Evolutionary conservation across 306 rosid genomes (phyloP), one percentile per base, ranked within the genome.

Genomic region (Fragaria nilgerrensis): DNA sequence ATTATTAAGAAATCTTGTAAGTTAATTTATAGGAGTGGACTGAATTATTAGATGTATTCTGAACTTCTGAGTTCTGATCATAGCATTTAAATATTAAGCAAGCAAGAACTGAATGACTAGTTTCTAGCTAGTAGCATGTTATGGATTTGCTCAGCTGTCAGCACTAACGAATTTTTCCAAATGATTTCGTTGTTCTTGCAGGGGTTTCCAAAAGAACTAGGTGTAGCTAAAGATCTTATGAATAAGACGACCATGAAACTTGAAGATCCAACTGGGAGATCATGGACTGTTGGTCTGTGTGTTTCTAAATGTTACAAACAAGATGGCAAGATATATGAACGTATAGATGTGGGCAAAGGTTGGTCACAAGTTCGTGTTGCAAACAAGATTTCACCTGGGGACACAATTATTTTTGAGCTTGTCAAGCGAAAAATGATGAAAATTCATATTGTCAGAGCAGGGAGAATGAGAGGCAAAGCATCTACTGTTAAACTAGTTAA

Each of bases 391-490:
- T 8, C 17, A 52, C 12, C 9, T 52, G 76, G 76, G 4, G 44
- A 72, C 14, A 37, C 47, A 5, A 3, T 72, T 19, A 32, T 72
- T 34, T 53, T 72, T 22, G 76, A 72, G 76, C 53, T 29, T 53
- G 29, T 72, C 25, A 11, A 52, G 29, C 29, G 20, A 10, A 9
- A 16, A 52, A 32, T 72, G 2, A 16, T 53, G 9, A 19, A 53
- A 32, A 20, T 72, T 53, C 49, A 72, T 72, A 50, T 72, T 32
- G 17, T 19, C 48, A 19, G 29, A 32, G 66, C 19, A 44, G 58
- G 39, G 15, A 27, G 32, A 47, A 0, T 7, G 23, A 9, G 47
- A 52, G n/a, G 22, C 48, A 34, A 27, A 12, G 15, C 17, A 9
- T 22, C 52, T 68, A 1, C 52, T 68, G 50, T 37, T 5, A 13